Percentiles rank a stretch among this genome's conserved stretches.
These are phyloP conservation scores for Penicillium tannophilum DNA, from an alignment of 495 filamentous ascomycete species.

Conservation along the genomic window DNA sequence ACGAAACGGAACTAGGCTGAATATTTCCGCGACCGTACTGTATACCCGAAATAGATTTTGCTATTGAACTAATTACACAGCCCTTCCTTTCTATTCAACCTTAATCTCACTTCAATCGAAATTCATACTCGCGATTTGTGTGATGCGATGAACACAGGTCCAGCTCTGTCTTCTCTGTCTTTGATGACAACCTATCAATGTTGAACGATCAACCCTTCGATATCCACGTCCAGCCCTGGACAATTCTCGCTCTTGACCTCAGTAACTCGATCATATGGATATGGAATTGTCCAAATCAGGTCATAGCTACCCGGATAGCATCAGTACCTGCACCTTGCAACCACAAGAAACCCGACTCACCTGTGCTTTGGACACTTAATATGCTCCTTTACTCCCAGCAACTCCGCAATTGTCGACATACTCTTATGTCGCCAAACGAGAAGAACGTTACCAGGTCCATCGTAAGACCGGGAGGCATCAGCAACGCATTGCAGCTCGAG, in stretches of 20 bases:
- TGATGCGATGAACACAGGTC: not conserved
- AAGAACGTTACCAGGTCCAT: conserved; percentile 53
- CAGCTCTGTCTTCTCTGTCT: not conserved
- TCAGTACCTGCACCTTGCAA: not conserved
- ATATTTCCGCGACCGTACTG: not conserved
- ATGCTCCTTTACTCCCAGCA: conserved; percentile 43
- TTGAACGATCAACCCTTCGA: not conserved
- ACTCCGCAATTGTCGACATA: conserved; percentile 45
- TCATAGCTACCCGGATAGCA: conserved; percentile 16
- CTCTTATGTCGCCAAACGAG: conserved; percentile 58
- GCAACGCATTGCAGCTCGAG: conserved; percentile 47
- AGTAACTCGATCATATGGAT: conserved; percentile 21
- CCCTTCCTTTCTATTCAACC: not conserved
- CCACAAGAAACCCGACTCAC: conserved; percentile 17
- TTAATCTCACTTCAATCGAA: not conserved
- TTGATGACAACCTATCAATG: not conserved
- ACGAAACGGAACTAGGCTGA: not conserved
- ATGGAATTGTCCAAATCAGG: conserved; percentile 29
- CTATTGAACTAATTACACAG: not conserved
- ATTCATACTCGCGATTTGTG: not conserved
- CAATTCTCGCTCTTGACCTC: conserved; percentile 25
- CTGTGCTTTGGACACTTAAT: conserved; percentile 32
- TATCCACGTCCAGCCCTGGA: conserved; percentile 17
- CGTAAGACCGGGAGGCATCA: conserved; percentile 43
- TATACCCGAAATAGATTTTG: not conserved